Conservation (phyloP, 805 yeast genomes). For the Cyberlindnera meyerae region DNA sequence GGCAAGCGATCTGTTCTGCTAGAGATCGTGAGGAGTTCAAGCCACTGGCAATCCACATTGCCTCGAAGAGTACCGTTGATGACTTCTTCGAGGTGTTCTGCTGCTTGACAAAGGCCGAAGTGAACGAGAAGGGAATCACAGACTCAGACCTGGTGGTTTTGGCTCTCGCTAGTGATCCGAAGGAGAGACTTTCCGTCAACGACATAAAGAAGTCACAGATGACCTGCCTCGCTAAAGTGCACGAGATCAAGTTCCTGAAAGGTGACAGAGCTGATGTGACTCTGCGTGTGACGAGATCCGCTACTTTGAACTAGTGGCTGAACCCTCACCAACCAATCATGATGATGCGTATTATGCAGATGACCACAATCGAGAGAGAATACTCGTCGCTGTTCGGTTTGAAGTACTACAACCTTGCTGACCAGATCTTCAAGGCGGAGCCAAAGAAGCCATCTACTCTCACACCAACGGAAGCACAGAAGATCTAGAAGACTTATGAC, state of each 20-base stretch:
- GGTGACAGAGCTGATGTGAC: slow-evolving; percentile 73
- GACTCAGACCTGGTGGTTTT: slow-evolving; percentile 77
- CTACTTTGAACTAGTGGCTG: slow-evolving; percentile 44
- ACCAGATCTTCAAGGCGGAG: slow-evolving; percentile 58
- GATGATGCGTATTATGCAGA: slow-evolving; percentile 73
- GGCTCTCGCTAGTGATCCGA: slow-evolving; percentile 33
- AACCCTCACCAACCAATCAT: slow-evolving; percentile 60
- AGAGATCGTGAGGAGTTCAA: slow-evolving; percentile 48
- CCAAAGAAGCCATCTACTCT: slow-evolving; percentile 44
- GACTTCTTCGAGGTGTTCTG: slow-evolving; percentile 85
- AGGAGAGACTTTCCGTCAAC: slow-evolving; percentile 28
- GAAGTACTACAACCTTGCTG: slow-evolving; percentile 72
- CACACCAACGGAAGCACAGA: slow-evolving; percentile 31
- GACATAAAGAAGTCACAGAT: slow-evolving; percentile 29
- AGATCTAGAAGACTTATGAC: slow-evolving; percentile 44
- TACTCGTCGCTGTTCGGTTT: slow-evolving; percentile 78
- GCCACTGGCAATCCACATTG: slow-evolving; percentile 67
- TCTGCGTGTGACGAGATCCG: slow-evolving; percentile 51
- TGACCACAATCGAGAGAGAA: slow-evolving; percentile 93
- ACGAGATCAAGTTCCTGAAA: slow-evolving; percentile 61
- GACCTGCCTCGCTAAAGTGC: slow-evolving; percentile 79
- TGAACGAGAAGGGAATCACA: slow-evolving; percentile 49
- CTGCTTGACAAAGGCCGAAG: slow-evolving; percentile 49
- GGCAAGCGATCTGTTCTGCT: slow-evolving; percentile 83
- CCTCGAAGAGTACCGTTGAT: slow-evolving; percentile 78